Conservation (phyloP, 257 asterid genomes). For the Gentiana dahurica region DNA sequence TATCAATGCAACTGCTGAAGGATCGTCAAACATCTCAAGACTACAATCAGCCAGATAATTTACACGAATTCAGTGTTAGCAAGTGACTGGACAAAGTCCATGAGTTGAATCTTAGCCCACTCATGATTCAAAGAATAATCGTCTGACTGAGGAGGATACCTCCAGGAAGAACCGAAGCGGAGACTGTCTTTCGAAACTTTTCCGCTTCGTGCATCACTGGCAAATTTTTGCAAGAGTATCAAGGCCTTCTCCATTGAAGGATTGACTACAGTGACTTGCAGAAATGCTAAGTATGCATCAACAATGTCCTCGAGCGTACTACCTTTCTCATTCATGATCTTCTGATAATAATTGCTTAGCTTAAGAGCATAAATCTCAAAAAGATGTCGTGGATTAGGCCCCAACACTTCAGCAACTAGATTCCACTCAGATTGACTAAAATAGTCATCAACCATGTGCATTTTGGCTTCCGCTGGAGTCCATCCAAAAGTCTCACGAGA, state of each 20-base stretch:
- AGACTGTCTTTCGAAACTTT: constrained; percentile 54
- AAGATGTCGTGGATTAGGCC: constrained; percentile 81
- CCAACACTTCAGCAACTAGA: constrained; percentile 65
- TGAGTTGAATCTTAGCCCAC: constrained; percentile 91
- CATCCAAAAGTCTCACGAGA: constrained; percentile 98
- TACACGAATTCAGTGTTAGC: constrained; percentile 62
- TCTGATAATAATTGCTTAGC: constrained; percentile 52
- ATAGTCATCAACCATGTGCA: constrained; percentile 78
- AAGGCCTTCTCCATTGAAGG: constrained; percentile 91
- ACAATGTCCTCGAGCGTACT: constrained; percentile 72
- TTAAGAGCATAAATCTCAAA: constrained; percentile 88
- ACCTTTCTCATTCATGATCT: constrained; percentile 38
- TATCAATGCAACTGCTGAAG: constrained; percentile 66
- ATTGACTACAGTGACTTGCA: constrained; percentile 82
- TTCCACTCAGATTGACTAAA: constrained; percentile 78
- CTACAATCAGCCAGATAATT: constrained; percentile 82
- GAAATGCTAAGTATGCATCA: constrained; percentile 77
- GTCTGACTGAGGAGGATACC: constrained; percentile 61
- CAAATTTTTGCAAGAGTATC: constrained; percentile 56
- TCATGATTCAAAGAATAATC: constrained; percentile 16
- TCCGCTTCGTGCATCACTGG: constrained; percentile 58
- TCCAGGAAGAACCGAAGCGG: constrained; percentile 92
- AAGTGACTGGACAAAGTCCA: constrained; percentile 86
- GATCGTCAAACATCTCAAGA: constrained; percentile 92
- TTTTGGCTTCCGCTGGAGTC: constrained; percentile 83